Evolutionary conservation across 106 monocot species (phyloP).

Genomic region (Platanthera zijinensis): DNA sequence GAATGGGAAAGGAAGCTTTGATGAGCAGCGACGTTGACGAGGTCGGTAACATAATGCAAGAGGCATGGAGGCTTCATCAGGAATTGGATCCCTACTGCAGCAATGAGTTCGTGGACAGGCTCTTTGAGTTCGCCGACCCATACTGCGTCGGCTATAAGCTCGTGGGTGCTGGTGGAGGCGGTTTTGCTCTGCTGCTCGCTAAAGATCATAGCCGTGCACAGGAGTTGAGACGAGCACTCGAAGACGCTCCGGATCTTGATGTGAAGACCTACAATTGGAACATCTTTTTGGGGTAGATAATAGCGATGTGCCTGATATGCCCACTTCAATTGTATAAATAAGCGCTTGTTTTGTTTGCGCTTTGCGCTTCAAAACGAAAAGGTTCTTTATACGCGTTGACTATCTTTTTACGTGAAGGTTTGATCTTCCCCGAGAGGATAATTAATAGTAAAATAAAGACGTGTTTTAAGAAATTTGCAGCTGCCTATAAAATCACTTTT

Average conservation of each 20-base stretch:
- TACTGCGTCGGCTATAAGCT: conserved; percentile 91
- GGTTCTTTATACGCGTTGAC: too few relatives aligned
- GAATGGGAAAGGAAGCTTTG: conserved; percentile 66
- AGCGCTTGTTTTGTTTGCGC: too few relatives aligned
- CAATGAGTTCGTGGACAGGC: conserved; percentile 71
- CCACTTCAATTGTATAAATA: too few relatives aligned
- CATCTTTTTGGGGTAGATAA: conserved; percentile 22
- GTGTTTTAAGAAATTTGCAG: too few relatives aligned
- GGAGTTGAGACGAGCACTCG: conserved; percentile 36
- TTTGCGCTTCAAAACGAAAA: too few relatives aligned
- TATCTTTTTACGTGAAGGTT: too few relatives aligned
- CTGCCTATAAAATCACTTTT: too few relatives aligned
- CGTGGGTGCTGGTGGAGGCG: conserved; percentile 94
- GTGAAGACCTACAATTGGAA: conserved; percentile 81
- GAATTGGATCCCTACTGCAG: conserved; percentile 96
- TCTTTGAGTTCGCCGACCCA: conserved; percentile 60
- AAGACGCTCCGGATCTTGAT: conserved; percentile 42
- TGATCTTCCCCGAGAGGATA: too few relatives aligned
- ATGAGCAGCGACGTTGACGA: conserved; percentile 88
- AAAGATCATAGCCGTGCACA: conserved; percentile 35
- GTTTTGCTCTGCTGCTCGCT: conserved; percentile 83
- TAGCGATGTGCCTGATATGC: too few relatives aligned
- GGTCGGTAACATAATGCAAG: conserved; percentile 80
- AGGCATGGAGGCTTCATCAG: conserved; percentile 92
- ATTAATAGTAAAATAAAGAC: too few relatives aligned